Conservation (phyloP, 2,329 filamentous ascomycete species). For the Pseudogymnoascus pannorum region DNA sequence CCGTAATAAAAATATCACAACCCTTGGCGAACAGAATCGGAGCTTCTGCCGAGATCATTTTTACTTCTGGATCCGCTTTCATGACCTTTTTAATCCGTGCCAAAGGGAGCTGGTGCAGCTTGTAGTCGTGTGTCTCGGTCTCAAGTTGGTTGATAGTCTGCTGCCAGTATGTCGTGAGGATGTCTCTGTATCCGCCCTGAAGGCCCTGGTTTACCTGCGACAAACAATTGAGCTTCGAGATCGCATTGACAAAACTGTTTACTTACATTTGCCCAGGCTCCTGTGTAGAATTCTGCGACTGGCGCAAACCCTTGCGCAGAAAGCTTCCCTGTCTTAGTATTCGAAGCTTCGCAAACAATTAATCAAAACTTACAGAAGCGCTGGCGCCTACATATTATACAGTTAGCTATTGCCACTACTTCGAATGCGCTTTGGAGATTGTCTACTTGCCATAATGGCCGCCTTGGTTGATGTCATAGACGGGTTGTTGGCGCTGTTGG, state of each 20-base stretch:
- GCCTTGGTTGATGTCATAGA: constrained; percentile 67
- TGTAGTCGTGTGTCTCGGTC: constrained; percentile 94
- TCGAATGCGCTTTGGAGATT: neutral
- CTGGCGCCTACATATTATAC: constrained; percentile 49
- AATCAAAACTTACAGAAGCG: constrained; percentile 49
- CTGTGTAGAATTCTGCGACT: constrained; percentile 83
- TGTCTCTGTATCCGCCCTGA: constrained; percentile 87
- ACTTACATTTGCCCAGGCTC: constrained; percentile 88
- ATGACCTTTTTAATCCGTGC: constrained; percentile 99
- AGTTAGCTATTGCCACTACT: constrained; percentile 18
- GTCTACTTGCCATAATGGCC: constrained; percentile 65
- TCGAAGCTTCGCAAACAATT: neutral
- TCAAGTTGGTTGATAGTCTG: constrained; percentile 95
- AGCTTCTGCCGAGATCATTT: constrained; percentile 98
- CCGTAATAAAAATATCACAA: constrained; percentile 98
- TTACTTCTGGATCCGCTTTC: constrained; percentile 98
- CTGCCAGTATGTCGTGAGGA: constrained; percentile 98
- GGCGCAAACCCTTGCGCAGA: constrained; percentile 82
- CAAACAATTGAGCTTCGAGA: constrained; percentile 20
- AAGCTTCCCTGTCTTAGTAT: constrained; percentile 47
- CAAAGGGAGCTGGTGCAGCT: constrained; percentile 90
- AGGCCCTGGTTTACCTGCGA: constrained; percentile 90
- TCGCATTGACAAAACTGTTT: constrained; percentile 15
- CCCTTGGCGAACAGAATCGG: constrained; percentile 97
- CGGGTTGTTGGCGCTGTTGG: constrained; percentile 43